Evolutionary conservation across 345 rosid species (phyloP), one percentile per base, ranked within the genome.

Genomic region (Eutrema japonicum): DNA sequence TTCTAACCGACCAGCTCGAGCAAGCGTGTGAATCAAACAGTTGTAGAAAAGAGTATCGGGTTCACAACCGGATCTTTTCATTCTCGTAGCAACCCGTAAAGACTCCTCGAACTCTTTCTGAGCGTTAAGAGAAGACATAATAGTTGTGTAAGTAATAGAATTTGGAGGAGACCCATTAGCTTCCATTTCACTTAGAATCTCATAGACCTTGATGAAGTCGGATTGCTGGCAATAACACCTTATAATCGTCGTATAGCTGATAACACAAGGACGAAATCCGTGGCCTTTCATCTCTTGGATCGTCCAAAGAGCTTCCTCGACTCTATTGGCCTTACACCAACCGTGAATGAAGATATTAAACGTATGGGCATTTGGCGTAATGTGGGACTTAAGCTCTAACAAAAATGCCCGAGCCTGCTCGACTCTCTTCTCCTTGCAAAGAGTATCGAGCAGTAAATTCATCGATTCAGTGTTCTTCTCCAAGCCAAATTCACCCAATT

Each of bases 241-340:
- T 35, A 91, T 76, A 16, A 93, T 82, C 36, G 87, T 86, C 0
- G 96, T 89, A 77, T 89, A 93, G 61, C 96, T 89, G 56, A 91
- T 85, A 16, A 86, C 91, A 75, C 87, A 86, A 41, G 92, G 96
- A 12, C 40, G 79, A 50, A 47, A 76, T 0, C 92, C 97, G 36
- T 85, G 69, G 1, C 97, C 98, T 75, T 78, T 93, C 98, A 93
- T 93, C 75, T 93, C 97, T 49, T 89, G 92, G 35, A 93, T 76
- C 5, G 97, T 86, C 97, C 98, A 93, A 3, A 77, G 82, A 48
- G 97, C 98, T 74, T 91, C 97, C 36, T 89, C 94, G 3, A 86
- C 88, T 38, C 86, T 79, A 41, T 85, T 85, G n/a, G 80, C 67
- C 79, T 85, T 84, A 75, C 97, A 91, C 98, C 98, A 93, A 51